Base-by-base conservation (phyloP, 2,329 filamentous ascomycete genomes). In the Bisporella sp. region DNA sequence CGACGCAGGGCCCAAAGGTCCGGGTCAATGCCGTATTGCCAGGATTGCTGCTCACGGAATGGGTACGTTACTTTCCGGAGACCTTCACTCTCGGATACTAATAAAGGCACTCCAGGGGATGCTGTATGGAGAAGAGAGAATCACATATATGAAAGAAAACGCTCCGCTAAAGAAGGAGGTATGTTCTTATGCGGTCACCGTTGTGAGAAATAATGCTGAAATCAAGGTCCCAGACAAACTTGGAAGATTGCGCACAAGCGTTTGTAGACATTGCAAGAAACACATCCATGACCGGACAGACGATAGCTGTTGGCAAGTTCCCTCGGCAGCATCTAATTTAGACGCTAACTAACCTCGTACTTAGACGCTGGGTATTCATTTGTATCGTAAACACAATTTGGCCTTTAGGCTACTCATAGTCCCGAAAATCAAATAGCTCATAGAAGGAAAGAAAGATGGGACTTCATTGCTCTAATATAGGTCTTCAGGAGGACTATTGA, bases 11-110 rank as follows among this genome's bases (percentile, higher is more conserved):
- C 1, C 70, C 73, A 1, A 84, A 83, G 64, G 70, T 85, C 28
- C 70, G 83, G 41, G 72, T 83, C 31, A 87, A 87, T 65, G 79
- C 80, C 40, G 75, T 87, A 2, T 69, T 80, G 47, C 83, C 83
- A 0, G 82, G 82, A 1, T 68, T 86, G 58, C 63, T 87, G 57
- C 68, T 84, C 61, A 87, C 83, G 2, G 80, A 84, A 63, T 84
- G 81, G 80, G 77, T 75, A 58, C 57, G 63, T 63, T 35, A 28
- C 6, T 9, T 11, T 35, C 12, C 7, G 5, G 29, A 29, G 11
- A 6, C 5, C 31, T 41, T 28, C 41, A 21, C 21, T 21, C 21
- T 21, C 3, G 3, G 21, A 21, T 21, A 21, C 21, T 21, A 21
- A 21, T 21, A 21, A 35, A 41, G 50, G 41, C 41, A 30, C n/a